Percentiles rank a stretch among this genome's conserved stretches.
These are phyloP conservation scores for Bondarzewia mesenterica DNA, from an alignment of 1,284 basidiomycete genomes.

Conservation along the genomic window DNA sequence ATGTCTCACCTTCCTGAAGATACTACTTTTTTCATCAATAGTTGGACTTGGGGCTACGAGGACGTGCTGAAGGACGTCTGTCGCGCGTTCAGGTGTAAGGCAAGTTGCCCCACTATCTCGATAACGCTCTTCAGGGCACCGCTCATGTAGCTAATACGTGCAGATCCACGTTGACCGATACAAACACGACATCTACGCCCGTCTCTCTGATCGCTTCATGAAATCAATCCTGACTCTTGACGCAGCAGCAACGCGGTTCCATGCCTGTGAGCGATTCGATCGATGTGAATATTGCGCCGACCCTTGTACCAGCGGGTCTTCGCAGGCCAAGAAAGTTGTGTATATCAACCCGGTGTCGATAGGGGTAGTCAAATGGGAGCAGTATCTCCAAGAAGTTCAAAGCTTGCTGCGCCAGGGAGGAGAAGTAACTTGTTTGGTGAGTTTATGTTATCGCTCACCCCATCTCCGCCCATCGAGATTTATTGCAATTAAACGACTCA, in stretches of 20 bases:
- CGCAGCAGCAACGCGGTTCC: conserved; percentile 62
- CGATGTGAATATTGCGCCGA: conserved; percentile 48
- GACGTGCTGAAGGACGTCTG: conserved; percentile 74
- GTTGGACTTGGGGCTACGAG: conserved; percentile 94
- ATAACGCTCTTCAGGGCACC: not conserved
- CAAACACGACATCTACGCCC: conserved; percentile 64
- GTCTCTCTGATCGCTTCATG: conserved; percentile 57
- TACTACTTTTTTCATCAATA: conserved; percentile 81
- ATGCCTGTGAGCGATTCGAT: conserved; percentile 82
- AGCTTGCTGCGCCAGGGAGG: conserved; percentile 35
- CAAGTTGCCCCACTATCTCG: conserved; percentile 19
- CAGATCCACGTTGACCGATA: conserved; percentile 89
- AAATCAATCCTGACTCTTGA: conserved; percentile 58
- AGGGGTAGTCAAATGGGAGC: conserved; percentile 49
- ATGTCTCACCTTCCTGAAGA: conserved; percentile 59
- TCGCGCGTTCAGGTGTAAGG: conserved; percentile 52
- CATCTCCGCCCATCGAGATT: not conserved
- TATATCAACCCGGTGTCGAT: conserved; percentile 75
- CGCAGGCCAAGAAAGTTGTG: conserved; percentile 39
- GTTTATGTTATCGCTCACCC: conserved; percentile 13
- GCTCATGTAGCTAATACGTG: too few species aligned
- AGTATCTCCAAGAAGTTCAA: conserved; percentile 45
- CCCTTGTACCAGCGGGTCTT: conserved; percentile 3
- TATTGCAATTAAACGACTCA: not conserved
- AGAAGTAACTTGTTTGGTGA: conserved; percentile 49